phyloP scores from a whole-genome alignment of 805 yeast genomes.

The Candida hispaniensis region DNA sequence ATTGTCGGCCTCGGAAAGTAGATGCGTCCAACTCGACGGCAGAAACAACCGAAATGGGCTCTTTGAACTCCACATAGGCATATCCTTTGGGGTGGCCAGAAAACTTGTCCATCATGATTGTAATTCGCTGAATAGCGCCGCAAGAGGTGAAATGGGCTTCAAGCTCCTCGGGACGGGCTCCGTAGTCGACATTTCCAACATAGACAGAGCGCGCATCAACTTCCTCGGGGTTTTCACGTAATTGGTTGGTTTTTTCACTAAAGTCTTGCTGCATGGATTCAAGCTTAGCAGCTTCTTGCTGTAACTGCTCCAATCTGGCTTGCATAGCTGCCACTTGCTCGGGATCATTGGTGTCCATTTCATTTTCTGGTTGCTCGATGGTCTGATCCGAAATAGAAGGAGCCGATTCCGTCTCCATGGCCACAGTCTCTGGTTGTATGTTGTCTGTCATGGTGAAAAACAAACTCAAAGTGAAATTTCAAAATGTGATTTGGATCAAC shows the following conservation, averaged over 20 bases:
- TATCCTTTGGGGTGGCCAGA: slow-evolving; percentile 81
- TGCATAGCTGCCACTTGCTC: slow-evolving; percentile 30
- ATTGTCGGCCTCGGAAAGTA: slow-evolving; percentile 53
- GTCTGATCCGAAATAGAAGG: too few relatives aligned
- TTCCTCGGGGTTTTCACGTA: slow-evolving; percentile 44
- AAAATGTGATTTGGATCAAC: too few relatives aligned
- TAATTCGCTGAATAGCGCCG: slow-evolving; percentile 70
- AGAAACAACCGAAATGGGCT: slow-evolving; percentile 47
- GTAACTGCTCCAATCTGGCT: slow-evolving; percentile 43
- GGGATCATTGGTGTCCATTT: too few relatives aligned
- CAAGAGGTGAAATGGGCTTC: slow-evolving; percentile 60
- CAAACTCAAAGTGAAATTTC: too few relatives aligned
- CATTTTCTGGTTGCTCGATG: too few relatives aligned
- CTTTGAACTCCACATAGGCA: slow-evolving; percentile 79
- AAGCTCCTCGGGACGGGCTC: slow-evolving; percentile 65
- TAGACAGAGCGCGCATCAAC: slow-evolving; percentile 69
- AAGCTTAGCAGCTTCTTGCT: slow-evolving; percentile 51
- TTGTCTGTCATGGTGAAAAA: too few relatives aligned
- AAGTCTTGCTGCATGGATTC: slow-evolving; percentile 47
- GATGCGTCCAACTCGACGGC: slow-evolving; percentile 61
- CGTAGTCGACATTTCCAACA: slow-evolving; percentile 79
- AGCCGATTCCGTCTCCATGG: too few relatives aligned
- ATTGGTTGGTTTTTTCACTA: slow-evolving; percentile 34
- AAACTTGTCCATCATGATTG: slow-evolving; percentile 58
- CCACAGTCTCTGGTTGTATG: too few relatives aligned